Base-by-base conservation (phyloP, 116 monocot species). In the Papilionanthe hybrid region DNA sequence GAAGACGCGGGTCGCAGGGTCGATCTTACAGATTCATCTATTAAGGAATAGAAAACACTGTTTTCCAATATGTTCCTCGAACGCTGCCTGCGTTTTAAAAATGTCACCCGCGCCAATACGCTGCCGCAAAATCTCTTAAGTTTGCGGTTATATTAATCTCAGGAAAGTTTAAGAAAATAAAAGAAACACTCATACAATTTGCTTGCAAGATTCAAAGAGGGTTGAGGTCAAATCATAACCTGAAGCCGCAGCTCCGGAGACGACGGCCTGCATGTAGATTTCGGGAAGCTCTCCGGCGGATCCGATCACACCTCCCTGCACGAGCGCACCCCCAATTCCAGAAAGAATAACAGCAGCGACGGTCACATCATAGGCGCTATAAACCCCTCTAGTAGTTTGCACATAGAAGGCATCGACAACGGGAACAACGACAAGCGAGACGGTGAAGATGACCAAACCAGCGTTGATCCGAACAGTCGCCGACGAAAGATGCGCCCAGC, bases 191-290 rank as follows among this genome's bases (percentile, higher is more conserved):
- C 4, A 4, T 0, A 53, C 53, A 71, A 41, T 1, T 17, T 41
- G 13, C 71, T 18, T 17, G 37, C 19, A 2, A 48, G 75, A 50
- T 75, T 49, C 25, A 75, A 15, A 75, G 13, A 27, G 49, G 25
- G n/a, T 1, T 5, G 43, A 78, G 10, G 44, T 5, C 10, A 9
- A 29, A 18, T 43, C 48, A 8, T 42, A 72, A 95, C 95, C 95
- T 10, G 95, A 95, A 9, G 91, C 86, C 7, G 93, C 93, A 9
- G 95, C 91, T 1, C 95, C 95, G 23, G 93, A 82, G 65, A 82
- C 80, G 13, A 91, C 91, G 4, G 95, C 93, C 84, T 95, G 95
- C 95, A 93, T 95, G 78, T 95, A 95, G 10, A 86, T 75, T 86
- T 93, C 90, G 0, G 95, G 95, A 10, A 95, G 71, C 84, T 93